Percentiles rank a stretch among this genome's conserved stretches.
Evolutionary conservation across 1,139 yeast genomes (phyloP).

Genomic region (Yamadazyma dushanensis): DNA sequence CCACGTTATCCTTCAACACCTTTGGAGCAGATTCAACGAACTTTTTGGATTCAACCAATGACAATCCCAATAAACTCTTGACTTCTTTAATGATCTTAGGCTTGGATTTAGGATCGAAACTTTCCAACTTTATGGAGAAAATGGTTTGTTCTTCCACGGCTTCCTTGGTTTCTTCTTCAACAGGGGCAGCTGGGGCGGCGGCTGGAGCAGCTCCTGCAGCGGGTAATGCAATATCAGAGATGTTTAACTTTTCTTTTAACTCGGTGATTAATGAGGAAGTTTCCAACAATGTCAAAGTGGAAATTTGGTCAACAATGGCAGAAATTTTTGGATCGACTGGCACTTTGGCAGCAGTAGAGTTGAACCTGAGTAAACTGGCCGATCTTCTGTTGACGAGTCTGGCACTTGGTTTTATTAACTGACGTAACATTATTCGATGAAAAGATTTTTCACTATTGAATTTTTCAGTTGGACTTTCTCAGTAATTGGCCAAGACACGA

Average conservation of each 20-base stretch:
- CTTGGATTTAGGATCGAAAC: slow-evolving; percentile 92
- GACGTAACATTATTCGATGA: slow-evolving; percentile 29
- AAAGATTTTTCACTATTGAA: slow-evolving; percentile 1
- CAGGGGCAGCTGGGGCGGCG: slow-evolving; percentile 71
- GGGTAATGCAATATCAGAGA: slow-evolving; percentile 90
- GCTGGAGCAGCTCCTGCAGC: slow-evolving; percentile 69
- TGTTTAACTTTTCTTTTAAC: slow-evolving; percentile 82
- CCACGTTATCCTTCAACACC: slow-evolving; percentile 79
- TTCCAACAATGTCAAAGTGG: slow-evolving; percentile 85
- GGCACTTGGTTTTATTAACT: slow-evolving; percentile 36
- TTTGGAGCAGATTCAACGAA: slow-evolving; percentile 98
- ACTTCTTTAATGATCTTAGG: slow-evolving; percentile 98
- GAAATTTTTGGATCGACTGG: slow-evolving; percentile 87
- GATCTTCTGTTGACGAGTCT: slow-evolving; percentile 32
- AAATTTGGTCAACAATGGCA: slow-evolving; percentile 85
- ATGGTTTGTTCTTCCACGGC: slow-evolving; percentile 91
- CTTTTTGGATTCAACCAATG: slow-evolving; percentile 95
- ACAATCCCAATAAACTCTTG: slow-evolving; percentile 84
- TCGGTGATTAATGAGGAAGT: slow-evolving; percentile 83
- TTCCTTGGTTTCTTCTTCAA: slow-evolving; percentile 74
- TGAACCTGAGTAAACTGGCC: slow-evolving; percentile 37
- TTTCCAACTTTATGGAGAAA: slow-evolving; percentile 86
- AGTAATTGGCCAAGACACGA: too few relatives aligned
- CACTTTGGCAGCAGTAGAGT: slow-evolving; percentile 48
- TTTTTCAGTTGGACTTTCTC: neutral